Conservation (phyloP, 176 grass and related monocot species). For the Alopecurus myosuroides region DNA sequence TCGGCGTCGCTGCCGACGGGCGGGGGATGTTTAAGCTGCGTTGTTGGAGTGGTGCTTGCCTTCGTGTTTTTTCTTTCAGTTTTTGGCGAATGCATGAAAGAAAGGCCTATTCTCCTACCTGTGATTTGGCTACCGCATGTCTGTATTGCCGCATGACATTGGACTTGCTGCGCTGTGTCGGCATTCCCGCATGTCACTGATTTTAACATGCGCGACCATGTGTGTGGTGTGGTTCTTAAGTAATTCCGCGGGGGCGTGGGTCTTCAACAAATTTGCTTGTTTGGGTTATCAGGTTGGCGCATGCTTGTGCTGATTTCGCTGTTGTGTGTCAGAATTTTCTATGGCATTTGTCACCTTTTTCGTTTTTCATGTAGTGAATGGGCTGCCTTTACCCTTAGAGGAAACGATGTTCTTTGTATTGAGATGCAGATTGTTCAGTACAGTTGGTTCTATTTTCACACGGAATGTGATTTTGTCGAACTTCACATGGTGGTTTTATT, state of each 20-base stretch:
- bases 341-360: background rate
- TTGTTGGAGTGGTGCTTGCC: background rate
- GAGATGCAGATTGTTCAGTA: background rate
- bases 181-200: background rate
- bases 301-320: background rate
- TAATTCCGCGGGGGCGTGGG: background rate
- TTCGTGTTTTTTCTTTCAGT: background rate
- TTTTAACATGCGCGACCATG: background rate
- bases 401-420: background rate
- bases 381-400: background rate
- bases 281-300: background rate
- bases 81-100: constrained; percentile 2
- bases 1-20: background rate
- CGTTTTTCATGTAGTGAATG: background rate
- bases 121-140: background rate
- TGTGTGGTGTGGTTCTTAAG: background rate
- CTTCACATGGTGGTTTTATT: background rate
- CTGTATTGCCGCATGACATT: background rate
- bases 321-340: background rate
- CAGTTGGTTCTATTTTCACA: background rate
- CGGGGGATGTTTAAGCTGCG: background rate
- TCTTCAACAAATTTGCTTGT: constrained; percentile 9
- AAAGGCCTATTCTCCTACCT: background rate
- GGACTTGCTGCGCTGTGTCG: background rate
- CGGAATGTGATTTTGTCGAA: background rate